Base-by-base conservation (phyloP, 345 rosid species). In the Lumnitzera littorea region DNA sequence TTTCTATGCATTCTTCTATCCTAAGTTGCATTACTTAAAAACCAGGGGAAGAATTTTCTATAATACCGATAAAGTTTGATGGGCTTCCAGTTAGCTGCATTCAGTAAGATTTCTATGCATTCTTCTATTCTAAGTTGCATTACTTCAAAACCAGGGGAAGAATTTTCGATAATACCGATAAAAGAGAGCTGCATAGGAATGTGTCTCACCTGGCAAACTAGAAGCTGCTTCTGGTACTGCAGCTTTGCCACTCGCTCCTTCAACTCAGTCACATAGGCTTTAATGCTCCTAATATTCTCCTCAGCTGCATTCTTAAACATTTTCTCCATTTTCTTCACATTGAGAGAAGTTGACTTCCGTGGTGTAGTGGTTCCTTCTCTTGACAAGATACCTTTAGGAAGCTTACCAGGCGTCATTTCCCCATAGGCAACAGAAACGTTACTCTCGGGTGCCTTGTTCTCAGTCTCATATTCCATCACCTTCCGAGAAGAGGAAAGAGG, bases 271-370 rank as follows among this genome's bases (percentile, higher is more conserved):
- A 92, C 96, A 66, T 92, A 92, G 60, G 76, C 78, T 81, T 79
- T 85, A 57, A 92, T 92, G 76, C 82, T 92, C 16, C 79, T 78
- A 51, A 89, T 84, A 66, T 92, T 89, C 65, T 89, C 98, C 79
- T 92, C 98, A 13, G 96, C 94, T 47, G 98, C 98, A 74, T 79
- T 84, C 84, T 84, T 89, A 76, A 87, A 92, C 96, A 92, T 84
- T 63, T 88, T 84, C 67, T 89, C 84, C 88, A 92, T 74, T 78
- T 91, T 89, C 79, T 85, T 89, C 69, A 92, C 91, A 78, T 87
- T 86, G 29, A 92, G 85, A 20, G 98, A 89, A 59, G 75, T 84
- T 56, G 85, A 70, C 70, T 82, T 76, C 58, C 79, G 65, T 1
- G 80, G 53, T 29, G 69, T 60, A 14, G 82, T 88, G 61, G 96